A percentile compares a stretch with the other conserved stretches of the same genome.
Conservation (phyloP, 495 filamentous ascomycete species). For the Hypoxylon subgilvum region DNA sequence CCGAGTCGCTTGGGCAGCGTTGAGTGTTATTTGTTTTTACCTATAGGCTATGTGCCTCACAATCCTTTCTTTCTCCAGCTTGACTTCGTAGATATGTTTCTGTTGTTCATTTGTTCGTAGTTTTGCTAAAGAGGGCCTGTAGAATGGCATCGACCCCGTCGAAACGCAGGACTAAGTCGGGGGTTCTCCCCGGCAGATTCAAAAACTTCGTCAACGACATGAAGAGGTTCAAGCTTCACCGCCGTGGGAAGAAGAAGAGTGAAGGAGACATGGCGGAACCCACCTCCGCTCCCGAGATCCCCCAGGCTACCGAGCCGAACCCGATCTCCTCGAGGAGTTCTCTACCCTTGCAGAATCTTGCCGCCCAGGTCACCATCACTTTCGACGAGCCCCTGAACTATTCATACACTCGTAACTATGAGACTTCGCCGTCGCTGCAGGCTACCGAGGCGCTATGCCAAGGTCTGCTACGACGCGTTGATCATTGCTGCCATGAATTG, state of each 20-base stretch:
- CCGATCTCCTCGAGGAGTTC: slow-evolving; percentile 23
- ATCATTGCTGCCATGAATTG: slow-evolving; percentile 55
- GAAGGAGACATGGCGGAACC: slow-evolving; percentile 18
- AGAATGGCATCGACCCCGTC: slow-evolving; percentile 27
- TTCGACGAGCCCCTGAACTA: slow-evolving; percentile 53
- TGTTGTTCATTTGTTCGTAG: slow-evolving; percentile 12
- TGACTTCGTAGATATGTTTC: slow-evolving; percentile 18
- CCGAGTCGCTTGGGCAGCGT: slow-evolving; percentile 15
- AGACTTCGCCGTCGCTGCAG: slow-evolving; percentile 46
- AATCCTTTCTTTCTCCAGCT: slow-evolving; percentile 1
- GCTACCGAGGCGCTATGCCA: slow-evolving; percentile 49
- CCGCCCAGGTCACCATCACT: slow-evolving; percentile 51
- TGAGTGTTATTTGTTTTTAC: slow-evolving; percentile 18
- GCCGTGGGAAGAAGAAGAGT: slow-evolving; percentile 23
- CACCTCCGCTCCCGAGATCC: slow-evolving; percentile 6
- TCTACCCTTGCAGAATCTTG: slow-evolving; percentile 34
- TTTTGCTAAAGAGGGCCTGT: slow-evolving; percentile 6
- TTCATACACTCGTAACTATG: slow-evolving; percentile 50
- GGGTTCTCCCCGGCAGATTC: slow-evolving; percentile 33
- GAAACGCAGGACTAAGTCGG: slow-evolving; percentile 24
- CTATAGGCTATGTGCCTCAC: slow-evolving; percentile 19
- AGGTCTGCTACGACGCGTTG: slow-evolving; percentile 52
- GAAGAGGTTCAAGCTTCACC: slow-evolving; percentile 35
- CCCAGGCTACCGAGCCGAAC: slow-evolving; percentile 12
- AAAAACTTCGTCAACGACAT: slow-evolving; percentile 41